A percentile compares a stretch with the other conserved stretches of the same genome.
phyloP scores from a whole-genome alignment of 345 rosid species.

The Camelina laxa region DNA sequence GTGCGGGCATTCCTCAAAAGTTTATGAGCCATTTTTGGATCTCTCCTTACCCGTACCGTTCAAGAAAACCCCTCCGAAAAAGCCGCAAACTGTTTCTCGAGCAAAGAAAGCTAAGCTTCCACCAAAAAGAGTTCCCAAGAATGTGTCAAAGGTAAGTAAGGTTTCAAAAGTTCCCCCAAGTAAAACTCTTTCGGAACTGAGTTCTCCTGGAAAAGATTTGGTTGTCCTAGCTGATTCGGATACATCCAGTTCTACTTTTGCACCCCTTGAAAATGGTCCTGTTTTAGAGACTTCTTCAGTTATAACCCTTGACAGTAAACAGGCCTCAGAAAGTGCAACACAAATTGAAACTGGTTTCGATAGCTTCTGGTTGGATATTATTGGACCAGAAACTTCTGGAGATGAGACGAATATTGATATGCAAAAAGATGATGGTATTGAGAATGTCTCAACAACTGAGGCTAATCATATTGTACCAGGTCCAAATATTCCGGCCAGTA shows the following conservation, averaged over 20 bases:
- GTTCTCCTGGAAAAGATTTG: conserved; percentile 30
- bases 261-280: conserved; percentile 30
- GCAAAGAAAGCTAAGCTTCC: conserved; percentile 72
- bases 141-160: conserved; percentile 55
- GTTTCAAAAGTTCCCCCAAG: conserved; percentile 46
- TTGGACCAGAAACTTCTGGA: conserved; percentile 39
- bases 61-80: conserved; percentile 73
- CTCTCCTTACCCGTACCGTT: conserved; percentile 91
- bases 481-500: conserved; percentile 43
- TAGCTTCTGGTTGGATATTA: conserved; percentile 45
- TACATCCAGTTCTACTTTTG: conserved; percentile 25
- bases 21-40: conserved; percentile 90
- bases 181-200: conserved; percentile 43
- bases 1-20: conserved; percentile 87
- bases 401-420: conserved; percentile 27
- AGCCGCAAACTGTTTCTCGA: conserved; percentile 57
- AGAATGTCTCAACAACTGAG: conserved; percentile 29
- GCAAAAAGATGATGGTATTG: conserved; percentile 18
- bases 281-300: conserved; percentile 36
- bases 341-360: conserved; percentile 31
- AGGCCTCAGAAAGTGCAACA: conserved; percentile 26
- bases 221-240: conserved; percentile 27
- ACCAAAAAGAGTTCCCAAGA: conserved; percentile 62
- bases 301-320: conserved; percentile 24
- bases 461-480: conserved; percentile 39